Base-by-base conservation (phyloP, 2,329 filamentous ascomycete species). In the Stromatinia cepivora region DNA sequence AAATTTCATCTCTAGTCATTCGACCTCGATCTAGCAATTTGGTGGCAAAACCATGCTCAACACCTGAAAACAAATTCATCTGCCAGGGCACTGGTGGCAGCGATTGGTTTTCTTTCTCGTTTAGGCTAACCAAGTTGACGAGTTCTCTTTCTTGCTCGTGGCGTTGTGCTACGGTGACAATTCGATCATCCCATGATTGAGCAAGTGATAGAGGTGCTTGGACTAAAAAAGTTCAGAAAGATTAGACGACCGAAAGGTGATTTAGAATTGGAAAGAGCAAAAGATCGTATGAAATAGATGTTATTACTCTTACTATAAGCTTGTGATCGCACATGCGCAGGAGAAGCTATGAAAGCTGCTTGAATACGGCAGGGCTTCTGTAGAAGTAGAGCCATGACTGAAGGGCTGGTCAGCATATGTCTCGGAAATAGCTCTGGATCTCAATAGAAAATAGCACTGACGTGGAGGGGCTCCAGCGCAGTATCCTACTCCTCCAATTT, bases 271-370 rank as follows among this genome's bases (percentile, higher is more conserved):
- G 28, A 22, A 34, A 17, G 11, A n/a, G 11, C 1, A 50, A 15
- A 50, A 15, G 59, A n/a, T 48, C 9, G 0, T 50, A 56, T 31
- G 53, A n/a, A 36, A 56, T 11, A n/a, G 2, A 7, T 17, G 25
- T 48, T 31, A 25, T 31, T 50, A 62, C 42, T 48, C 3, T 4
- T 46, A 20, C 36, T 25, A 45, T 62, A 62, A 28, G n/a, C 42
- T 28, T 11, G 13, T 48, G n/a, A 22, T 62, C 20, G 25, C 17
- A 62, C 20, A 11, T n/a, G 20, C 10, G 13, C 42, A 31, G 59
- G 59, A 34, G 31, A n/a, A n/a, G 42, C 59, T 10, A 34, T 46
- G 42, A 62, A 62, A 36, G 42, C 59, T 13, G 59, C 59, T 31
- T 31, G 10, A 4, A 62, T 20, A 46, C n/a, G 59, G 20, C 59